Evolutionary conservation across 2,329 filamentous ascomycete genomes (phyloP).

Genomic region (Epicoccum nigrum): DNA sequence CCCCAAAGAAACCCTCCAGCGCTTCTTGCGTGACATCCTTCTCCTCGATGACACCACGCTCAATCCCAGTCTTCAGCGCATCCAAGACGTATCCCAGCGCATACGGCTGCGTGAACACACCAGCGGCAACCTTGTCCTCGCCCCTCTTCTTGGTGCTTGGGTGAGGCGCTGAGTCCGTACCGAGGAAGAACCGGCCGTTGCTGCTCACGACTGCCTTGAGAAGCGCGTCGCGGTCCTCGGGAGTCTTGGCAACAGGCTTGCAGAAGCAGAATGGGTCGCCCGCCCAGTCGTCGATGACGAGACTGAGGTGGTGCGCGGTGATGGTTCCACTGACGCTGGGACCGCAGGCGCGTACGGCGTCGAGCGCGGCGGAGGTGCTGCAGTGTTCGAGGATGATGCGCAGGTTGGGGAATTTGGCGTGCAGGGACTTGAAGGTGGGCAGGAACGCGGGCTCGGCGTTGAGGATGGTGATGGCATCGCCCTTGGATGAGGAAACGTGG

Average conservation of each 20-base stretch:
- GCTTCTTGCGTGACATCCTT: constrained; percentile 61
- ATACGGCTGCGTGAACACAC: constrained; percentile 80
- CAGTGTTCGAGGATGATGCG: constrained; percentile 78
- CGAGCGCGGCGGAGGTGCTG: constrained; percentile 80
- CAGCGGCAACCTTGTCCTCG: constrained; percentile 63
- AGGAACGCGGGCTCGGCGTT: constrained; percentile 80
- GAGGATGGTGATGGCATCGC: constrained; percentile 52
- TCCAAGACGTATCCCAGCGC: constrained; percentile 69
- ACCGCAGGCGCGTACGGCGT: constrained; percentile 77
- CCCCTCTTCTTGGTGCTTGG: constrained; percentile 65
- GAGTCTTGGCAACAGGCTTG: constrained; percentile 70
- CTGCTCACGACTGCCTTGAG: constrained; percentile 64
- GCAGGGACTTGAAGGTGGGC: constrained; percentile 76
- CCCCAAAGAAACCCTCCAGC: constrained; percentile 64
- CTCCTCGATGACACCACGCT: constrained; percentile 59
- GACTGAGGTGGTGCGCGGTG: constrained; percentile 83
- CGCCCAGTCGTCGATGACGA: constrained; percentile 77
- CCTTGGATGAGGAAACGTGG: constrained; percentile 6
- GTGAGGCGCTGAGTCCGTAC: constrained; percentile 74
- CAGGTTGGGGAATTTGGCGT: constrained; percentile 75
- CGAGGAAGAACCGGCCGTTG: constrained; percentile 74
- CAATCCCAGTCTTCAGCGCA: constrained; percentile 67
- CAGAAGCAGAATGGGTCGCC: constrained; percentile 79
- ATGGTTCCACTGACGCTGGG: constrained; percentile 80
- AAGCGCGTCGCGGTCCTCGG: constrained; percentile 74